Evolutionary conservation across 2,329 filamentous ascomycete species (phyloP).

Genomic region (Botryosphaeria dothidea): DNA sequence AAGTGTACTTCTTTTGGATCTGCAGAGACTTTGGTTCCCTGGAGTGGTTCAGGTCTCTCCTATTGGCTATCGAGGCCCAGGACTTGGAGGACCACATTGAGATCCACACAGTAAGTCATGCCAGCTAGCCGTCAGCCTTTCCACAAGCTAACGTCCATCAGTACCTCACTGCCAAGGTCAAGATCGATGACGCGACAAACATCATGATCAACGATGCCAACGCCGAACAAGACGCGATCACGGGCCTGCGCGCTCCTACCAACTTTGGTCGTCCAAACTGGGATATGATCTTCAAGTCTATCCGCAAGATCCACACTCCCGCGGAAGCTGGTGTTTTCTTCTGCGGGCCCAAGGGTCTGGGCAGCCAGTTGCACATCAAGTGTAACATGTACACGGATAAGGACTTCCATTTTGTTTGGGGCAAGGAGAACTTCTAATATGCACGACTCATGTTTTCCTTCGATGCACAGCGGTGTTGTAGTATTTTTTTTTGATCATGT

Average conservation of each 20-base stretch:
- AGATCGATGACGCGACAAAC: slow-evolving; percentile 81
- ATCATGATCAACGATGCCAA: slow-evolving; percentile 93
- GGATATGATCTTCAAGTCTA: slow-evolving; percentile 85
- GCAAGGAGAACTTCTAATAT: slow-evolving; percentile 68
- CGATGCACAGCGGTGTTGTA: not conserved
- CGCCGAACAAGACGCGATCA: slow-evolving; percentile 81
- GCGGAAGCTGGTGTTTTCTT: slow-evolving; percentile 60
- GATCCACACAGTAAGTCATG: slow-evolving; percentile 67
- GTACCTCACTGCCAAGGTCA: slow-evolving; percentile 85
- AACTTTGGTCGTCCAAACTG: slow-evolving; percentile 87
- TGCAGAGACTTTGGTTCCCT: slow-evolving; percentile 86
- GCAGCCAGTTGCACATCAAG: slow-evolving; percentile 75
- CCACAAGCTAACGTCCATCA: slow-evolving; percentile 24
- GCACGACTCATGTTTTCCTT: not conserved
- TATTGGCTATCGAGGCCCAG: slow-evolving; percentile 83
- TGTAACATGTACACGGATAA: slow-evolving; percentile 88
- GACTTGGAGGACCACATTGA: slow-evolving; percentile 83
- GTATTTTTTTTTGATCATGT: not conserved
- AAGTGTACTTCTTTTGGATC: slow-evolving; percentile 93
- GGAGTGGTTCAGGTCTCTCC: slow-evolving; percentile 84
- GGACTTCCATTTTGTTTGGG: slow-evolving; percentile 69
- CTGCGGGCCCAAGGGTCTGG: slow-evolving; percentile 79
- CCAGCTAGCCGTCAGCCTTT: slow-evolving; percentile 11
- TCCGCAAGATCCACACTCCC: slow-evolving; percentile 65
- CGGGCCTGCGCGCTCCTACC: slow-evolving; percentile 76